A percentile compares a stretch with the other conserved stretches of the same genome.
phyloP scores from a whole-genome alignment of 192 early-diverging fungal species.

The Bifiguratus adelaidae region DNA sequence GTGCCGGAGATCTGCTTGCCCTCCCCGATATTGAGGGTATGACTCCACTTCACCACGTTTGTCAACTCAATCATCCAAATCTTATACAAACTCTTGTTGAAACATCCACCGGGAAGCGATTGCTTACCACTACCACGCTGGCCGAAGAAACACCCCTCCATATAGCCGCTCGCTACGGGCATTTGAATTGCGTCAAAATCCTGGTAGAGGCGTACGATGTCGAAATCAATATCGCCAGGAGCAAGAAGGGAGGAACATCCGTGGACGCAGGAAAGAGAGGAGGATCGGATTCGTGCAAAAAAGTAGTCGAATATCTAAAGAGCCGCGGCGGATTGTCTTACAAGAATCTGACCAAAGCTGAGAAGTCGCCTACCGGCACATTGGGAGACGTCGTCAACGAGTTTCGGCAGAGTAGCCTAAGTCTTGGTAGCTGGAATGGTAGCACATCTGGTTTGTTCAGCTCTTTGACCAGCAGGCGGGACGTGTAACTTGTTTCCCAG shows the following conservation, averaged over 20 bases:
- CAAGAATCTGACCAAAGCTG: no score
- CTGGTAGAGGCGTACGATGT: conserved; percentile 9
- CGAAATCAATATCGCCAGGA: conserved; percentile 8
- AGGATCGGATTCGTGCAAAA: background rate
- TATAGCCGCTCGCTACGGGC: conserved; percentile 8
- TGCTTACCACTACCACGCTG: no score
- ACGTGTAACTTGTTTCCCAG: no score
- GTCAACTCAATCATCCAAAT: conserved; percentile 1
- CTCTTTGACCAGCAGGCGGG: no score
- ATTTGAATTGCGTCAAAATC: conserved; percentile 4
- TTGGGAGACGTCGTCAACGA: no score
- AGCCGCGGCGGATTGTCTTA: background rate
- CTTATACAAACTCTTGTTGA: conserved; percentile 5
- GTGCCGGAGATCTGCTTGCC: conserved; percentile 1
- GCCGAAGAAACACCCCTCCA: conserved; percentile 21
- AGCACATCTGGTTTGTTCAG: no score
- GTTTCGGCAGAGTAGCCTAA: no score
- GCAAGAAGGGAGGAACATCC: conserved; percentile 12
- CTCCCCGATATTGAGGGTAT: conserved; percentile 2
- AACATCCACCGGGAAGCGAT: conserved; percentile 3
- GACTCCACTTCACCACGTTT: conserved; percentile 16
- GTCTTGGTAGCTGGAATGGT: no score
- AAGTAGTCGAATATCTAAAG: background rate
- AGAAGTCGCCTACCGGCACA: no score
- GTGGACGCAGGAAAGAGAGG: conserved; percentile 8